Evolutionary conservation across 139 green algal species (phyloP), one percentile per base, ranked within the genome.

Genomic region (Picochlorum sp.): DNA sequence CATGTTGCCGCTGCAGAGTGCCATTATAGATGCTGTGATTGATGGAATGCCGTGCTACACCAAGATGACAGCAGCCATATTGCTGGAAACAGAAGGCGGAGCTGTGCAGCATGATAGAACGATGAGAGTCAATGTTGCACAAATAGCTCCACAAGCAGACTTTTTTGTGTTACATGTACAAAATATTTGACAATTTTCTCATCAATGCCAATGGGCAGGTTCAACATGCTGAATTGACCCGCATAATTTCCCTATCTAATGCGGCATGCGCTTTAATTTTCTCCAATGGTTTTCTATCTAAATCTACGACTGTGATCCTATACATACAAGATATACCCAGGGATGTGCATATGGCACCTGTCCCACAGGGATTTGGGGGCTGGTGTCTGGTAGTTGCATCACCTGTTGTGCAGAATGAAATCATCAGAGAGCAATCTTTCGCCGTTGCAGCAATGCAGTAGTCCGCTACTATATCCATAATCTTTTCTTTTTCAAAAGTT

Each of bases 381-480:
- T 20, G 21, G 14, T 7, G 21, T 9, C 31, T 28, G 21, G 1
- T 15, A 30, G 18, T 11, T 28, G 13, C 10, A 59, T 50, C 30
- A 57, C 7, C 37, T 14, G 16, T 15, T 21, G 21, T 50, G 47
- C 82, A 81, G 49, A 94, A 34, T 1, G 76, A 71, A 10, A 94
- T 62, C 83, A 94, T 94, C 45, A 94, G 30, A 18, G 82, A 83
- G 50, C 86, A 94, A 78, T 95, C 87, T 72, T 92, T 95, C 45
- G 84, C 86, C 3, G 87, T 92, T 3, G 73, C 73, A 6, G 87
- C 74, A 0, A 78, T 76, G 7, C 90, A 63, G 54, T 94, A 95
- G 11, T 66, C 57, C 0, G 77, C 66, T n/a, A 95, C 51, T 14
- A 81, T 56, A 2, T 47, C 41, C 2, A 75, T 24, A 6, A 71